Evolutionary conservation across 345 rosid species (phyloP).

Genomic region (Garcia nutans): DNA sequence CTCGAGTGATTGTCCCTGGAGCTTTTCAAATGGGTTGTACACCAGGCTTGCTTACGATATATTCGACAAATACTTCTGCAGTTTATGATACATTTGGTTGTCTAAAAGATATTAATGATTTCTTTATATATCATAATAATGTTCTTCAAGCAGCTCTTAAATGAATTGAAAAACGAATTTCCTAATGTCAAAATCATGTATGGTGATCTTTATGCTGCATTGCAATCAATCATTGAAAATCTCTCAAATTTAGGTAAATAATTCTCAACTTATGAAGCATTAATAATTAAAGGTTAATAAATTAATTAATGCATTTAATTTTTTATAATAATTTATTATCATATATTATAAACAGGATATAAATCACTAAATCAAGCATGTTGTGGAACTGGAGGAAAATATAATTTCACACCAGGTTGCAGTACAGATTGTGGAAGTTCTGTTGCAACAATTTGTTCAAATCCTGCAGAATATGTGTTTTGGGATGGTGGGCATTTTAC

Average conservation of each 20-base stretch:
- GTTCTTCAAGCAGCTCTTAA: conserved; percentile 21
- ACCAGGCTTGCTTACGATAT: neutral
- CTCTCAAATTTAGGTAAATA: neutral
- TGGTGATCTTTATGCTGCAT: conserved; percentile 15
- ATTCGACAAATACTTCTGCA: neutral
- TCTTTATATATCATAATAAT: conserved; percentile 23
- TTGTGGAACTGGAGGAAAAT: conserved; percentile 19
- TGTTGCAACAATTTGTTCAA: too few species aligned
- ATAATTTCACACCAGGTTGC: conserved; percentile 5
- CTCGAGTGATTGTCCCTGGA: conserved; percentile 18
- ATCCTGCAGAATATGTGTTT: too few species aligned
- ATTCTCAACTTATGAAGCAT: too few species aligned
- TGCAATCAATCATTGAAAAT: too few species aligned
- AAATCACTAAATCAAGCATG: conserved; percentile 14
- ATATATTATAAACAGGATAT: neutral
- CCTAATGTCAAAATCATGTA: conserved; percentile 26
- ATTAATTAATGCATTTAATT: too few species aligned
- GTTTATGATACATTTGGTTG: conserved; percentile 26
- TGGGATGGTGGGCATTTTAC: too few species aligned
- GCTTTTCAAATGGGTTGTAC: conserved; percentile 15
- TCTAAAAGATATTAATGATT: conserved; percentile 9
- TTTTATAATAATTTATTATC: too few species aligned
- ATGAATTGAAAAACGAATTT: neutral
- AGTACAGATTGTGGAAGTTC: too few species aligned
- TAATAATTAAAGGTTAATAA: too few species aligned